Percentiles rank a stretch among this genome's conserved stretches.
Evolutionary conservation across 768 basidiomycete species (phyloP).

Genomic region (Podaxis sp.): DNA sequence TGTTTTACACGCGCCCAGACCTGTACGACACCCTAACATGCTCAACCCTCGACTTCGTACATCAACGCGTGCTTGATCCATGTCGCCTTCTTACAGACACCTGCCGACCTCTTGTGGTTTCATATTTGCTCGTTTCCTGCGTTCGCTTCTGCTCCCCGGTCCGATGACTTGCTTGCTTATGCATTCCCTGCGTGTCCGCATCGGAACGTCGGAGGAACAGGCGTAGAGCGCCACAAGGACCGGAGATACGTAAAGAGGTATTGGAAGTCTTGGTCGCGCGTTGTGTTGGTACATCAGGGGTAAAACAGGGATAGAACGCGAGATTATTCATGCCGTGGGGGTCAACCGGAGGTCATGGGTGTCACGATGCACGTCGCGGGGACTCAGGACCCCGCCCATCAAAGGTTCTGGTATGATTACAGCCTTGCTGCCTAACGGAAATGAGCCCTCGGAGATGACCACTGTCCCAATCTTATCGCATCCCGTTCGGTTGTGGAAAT

Average conservation of each 20-base stretch:
- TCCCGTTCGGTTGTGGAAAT: neutral
- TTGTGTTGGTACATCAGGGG: neutral
- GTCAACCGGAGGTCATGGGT: neutral
- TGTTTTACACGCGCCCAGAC: conserved; percentile 2
- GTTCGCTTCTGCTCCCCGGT: neutral
- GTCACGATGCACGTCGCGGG: neutral
- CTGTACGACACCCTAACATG: conserved; percentile 6
- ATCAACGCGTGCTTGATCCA: conserved; percentile 15
- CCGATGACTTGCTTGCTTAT: neutral
- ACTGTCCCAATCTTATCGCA: neutral
- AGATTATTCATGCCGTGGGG: neutral
- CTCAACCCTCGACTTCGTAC: conserved; percentile 13
- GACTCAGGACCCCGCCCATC: neutral
- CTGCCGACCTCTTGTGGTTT: neutral
- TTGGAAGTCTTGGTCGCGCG: neutral
- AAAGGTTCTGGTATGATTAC: neutral
- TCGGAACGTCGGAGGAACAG: conserved; percentile 1
- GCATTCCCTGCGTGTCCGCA: neutral
- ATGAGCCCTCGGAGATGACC: neutral
- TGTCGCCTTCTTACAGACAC: neutral
- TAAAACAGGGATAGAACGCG: neutral
- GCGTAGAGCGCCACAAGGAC: neutral
- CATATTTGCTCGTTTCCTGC: neutral
- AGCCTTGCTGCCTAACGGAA: neutral
- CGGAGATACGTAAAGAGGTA: neutral